phyloP scores from a whole-genome alignment of 2,329 filamentous ascomycete genomes.

The Penicillium aurantiogriseum region DNA sequence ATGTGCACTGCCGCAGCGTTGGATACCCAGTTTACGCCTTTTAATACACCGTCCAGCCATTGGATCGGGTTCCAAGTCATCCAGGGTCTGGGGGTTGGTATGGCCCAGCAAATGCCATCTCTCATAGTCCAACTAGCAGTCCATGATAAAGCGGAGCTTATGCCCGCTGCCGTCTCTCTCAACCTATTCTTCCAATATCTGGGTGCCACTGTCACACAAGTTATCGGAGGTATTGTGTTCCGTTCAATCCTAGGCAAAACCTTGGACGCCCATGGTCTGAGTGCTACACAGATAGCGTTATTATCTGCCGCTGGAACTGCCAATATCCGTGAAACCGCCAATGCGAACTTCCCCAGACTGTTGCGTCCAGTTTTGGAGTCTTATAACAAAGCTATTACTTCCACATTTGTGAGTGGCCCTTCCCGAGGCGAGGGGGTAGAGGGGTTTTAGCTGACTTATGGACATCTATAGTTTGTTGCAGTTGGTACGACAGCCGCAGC shows the following conservation, averaged over 20 bases:
- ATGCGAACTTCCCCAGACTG: neutral
- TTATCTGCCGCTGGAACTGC: neutral
- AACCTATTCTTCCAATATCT: conserved; percentile 7
- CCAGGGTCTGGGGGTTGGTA: conserved; percentile 7
- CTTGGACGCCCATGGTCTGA: neutral
- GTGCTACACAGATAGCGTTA: neutral
- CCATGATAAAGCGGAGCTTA: neutral
- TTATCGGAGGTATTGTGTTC: neutral
- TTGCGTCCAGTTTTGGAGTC: neutral
- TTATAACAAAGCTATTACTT: neutral
- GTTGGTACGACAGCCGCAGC: neutral
- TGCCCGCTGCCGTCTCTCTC: conserved; percentile 3
- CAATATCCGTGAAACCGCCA: neutral
- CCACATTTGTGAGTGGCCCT: neutral
- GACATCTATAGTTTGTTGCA: neutral
- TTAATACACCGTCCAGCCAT: conserved; percentile 1
- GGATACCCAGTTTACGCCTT: conserved; percentile 2
- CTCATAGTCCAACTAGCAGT: conserved; percentile 5
- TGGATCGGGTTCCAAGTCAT: conserved; percentile 10
- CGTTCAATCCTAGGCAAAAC: neutral
- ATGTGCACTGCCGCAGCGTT: conserved; percentile 3
- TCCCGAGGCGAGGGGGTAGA: neutral
- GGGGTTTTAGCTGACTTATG: neutral
- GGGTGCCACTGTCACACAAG: neutral
- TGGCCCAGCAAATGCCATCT: conserved; percentile 8